Evolutionary conservation across 106 monocot species (phyloP).

Genomic region (Dioscorea dumetorum): DNA sequence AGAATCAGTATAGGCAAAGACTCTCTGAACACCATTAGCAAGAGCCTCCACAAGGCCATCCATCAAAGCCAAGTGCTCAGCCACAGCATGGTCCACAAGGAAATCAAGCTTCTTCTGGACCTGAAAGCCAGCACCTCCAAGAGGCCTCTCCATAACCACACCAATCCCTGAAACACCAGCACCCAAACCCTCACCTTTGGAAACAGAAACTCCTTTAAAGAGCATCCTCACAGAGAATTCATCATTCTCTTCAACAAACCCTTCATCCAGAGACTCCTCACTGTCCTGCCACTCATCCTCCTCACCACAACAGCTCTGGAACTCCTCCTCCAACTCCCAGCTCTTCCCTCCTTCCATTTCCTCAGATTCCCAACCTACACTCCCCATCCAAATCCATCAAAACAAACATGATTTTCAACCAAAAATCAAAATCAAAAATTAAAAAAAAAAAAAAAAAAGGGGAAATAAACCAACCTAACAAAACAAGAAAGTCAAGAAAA

Average conservation of each 20-base stretch:
- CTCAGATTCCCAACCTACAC: too few relatives aligned
- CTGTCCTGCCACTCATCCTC: slow-evolving; percentile 81
- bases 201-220: slow-evolving; percentile 77
- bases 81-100: slow-evolving; percentile 58
- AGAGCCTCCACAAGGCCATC: slow-evolving; percentile 78
- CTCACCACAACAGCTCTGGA: slow-evolving; percentile 66
- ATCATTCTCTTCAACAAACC: slow-evolving; percentile 35
- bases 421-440: too few relatives aligned
- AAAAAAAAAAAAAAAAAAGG: too few relatives aligned
- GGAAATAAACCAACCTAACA: too few relatives aligned
- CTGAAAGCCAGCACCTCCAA: slow-evolving; percentile 37
- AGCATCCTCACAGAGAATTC: slow-evolving; percentile 58
- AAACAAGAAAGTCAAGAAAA: too few relatives aligned
- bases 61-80: slow-evolving; percentile 79
- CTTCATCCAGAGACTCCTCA: slow-evolving; percentile 33
- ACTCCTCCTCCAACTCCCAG: slow-evolving; percentile 62
- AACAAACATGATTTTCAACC: too few relatives aligned
- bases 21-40: slow-evolving; percentile 29
- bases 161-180: slow-evolving; percentile 69
- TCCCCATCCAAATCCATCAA: too few relatives aligned
- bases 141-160: slow-evolving; percentile 61
- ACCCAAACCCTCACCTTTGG: slow-evolving; percentile 22
- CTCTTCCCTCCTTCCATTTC: neutral
- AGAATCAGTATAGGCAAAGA: slow-evolving; percentile 78
- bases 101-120: slow-evolving; percentile 96